Evolutionary conservation across 2,329 filamentous ascomycete species (phyloP), one percentile per base, ranked within the genome.

Genomic region (Trichoderma koningiopsis): DNA sequence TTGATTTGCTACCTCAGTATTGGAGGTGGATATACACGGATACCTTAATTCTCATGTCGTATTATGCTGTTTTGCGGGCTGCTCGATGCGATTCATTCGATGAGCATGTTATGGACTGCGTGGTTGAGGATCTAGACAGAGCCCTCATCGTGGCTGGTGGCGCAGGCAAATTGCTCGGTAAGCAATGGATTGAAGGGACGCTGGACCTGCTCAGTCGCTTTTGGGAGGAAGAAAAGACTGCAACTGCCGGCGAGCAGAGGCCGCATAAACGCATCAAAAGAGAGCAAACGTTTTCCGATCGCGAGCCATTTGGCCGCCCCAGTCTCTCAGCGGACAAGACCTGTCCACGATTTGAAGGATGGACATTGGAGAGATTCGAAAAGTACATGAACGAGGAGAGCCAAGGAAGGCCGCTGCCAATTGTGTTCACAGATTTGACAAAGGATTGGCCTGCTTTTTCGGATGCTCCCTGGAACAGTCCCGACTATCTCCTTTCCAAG

Each of bases 21-120:
- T 96, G 92, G 92, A 83, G 89, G 29, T 83, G 88, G 72, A 79
- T 94, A 5, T 94, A 92, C 76, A 89, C 90, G 0, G 91, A 94
- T 68, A 88, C 90, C 1, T 87, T 87, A 68, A 84, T 95, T 13
- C 83, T 92, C 75, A 87, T 87, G 72, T 90, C 89, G 27, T 81
- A 83, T 65, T 71, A 79, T 24, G 72, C 80, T 11, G 68, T 79
- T 24, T 73, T 80, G 13, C 47, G 58, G n/a, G 52, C 67, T 3
- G 68, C 58, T 4, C n/a, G 53, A 4, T 11, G 31, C 5, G 59
- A 35, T 3, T 58, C 56, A 13, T 70, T 72, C 1, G 68, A 72
- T 7, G 73, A 74, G 33, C 61, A 67, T 10, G 65, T 71, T 3
- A 76, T 94, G 4, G 83, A 87, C 40, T 78, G 83, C 1, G 82